phyloP scores from a whole-genome alignment of 371 early-diverging fungal genomes.

The Syncephalastrum sp. region DNA sequence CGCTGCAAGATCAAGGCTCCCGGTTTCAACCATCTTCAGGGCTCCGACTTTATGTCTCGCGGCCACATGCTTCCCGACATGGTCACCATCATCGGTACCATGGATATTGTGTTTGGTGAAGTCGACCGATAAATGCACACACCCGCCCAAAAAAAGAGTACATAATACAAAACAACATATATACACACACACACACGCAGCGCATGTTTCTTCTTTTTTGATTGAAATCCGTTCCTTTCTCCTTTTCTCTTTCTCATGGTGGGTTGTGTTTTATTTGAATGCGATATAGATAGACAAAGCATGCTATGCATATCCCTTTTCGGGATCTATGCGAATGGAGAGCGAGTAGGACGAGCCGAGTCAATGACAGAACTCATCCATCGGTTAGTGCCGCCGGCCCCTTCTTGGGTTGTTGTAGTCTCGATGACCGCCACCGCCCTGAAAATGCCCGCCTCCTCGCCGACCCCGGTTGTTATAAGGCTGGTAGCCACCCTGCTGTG shows the following conservation, averaged over 20 bases:
- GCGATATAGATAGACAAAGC: too few relatives aligned
- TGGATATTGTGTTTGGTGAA: constrained; percentile 96
- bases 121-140: constrained; percentile 64
- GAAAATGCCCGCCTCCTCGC: too few relatives aligned
- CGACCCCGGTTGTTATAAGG: too few relatives aligned
- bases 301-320: too few relatives aligned
- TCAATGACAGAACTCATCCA: too few relatives aligned
- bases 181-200: neutral
- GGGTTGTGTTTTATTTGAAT: neutral
- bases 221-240: neutral
- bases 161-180: neutral
- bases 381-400: too few relatives aligned
- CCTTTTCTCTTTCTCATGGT: neutral
- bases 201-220: neutral
- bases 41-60: constrained; percentile 85
- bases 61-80: constrained; percentile 94
- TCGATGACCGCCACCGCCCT: too few relatives aligned
- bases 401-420: too few relatives aligned
- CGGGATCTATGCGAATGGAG: too few relatives aligned
- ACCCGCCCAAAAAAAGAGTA: constrained; percentile 7
- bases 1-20: constrained; percentile 97
- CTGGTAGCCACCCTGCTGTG: too few relatives aligned
- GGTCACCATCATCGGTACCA: constrained; percentile 91
- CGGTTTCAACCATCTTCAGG: constrained; percentile 93
- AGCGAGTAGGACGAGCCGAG: too few relatives aligned